A percentile compares a stretch with the other conserved stretches of the same genome.
These are phyloP conservation scores for Cornus controversa DNA, from an alignment of 148 eudicot genomes.

Conservation along the genomic window DNA sequence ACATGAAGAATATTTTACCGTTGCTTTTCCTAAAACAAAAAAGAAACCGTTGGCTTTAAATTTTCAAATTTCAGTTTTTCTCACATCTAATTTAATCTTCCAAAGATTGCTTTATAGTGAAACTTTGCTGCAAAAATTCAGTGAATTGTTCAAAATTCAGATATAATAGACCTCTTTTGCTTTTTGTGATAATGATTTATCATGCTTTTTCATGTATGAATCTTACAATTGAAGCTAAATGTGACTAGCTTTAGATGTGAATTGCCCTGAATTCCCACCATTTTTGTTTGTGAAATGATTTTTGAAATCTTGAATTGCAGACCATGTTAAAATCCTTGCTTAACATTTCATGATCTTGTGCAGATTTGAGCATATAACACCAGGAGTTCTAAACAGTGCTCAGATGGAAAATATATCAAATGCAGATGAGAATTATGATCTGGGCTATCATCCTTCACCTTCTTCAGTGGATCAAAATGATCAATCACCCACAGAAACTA, in stretches of 20 bases:
- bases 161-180: slow-evolving; percentile 26
- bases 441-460: slow-evolving; percentile 41
- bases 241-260: background rate
- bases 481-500: slow-evolving; percentile 37
- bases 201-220: background rate
- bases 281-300: background rate
- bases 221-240: background rate
- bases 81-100: background rate
- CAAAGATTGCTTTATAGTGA: slow-evolving; percentile 17
- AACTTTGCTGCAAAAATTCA: slow-evolving; percentile 19
- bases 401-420: slow-evolving; percentile 42
- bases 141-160: slow-evolving; percentile 15
- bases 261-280: background rate
- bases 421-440: slow-evolving; percentile 46
- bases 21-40: slow-evolving; percentile 23
- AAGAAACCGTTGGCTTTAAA: slow-evolving; percentile 27
- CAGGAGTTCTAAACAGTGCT: background rate
- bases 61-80: slow-evolving; percentile 25
- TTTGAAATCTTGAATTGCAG: too few relatives aligned
- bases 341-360: background rate
- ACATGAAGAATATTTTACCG: slow-evolving; percentile 24
- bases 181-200: slow-evolving; percentile 18
- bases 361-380: slow-evolving; percentile 10
- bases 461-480: slow-evolving; percentile 45
- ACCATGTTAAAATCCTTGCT: too few relatives aligned